A percentile compares a stretch with the other conserved stretches of the same genome.
Conservation (phyloP, 352 stramenopile genomes). For the Pythium sp. region DNA sequence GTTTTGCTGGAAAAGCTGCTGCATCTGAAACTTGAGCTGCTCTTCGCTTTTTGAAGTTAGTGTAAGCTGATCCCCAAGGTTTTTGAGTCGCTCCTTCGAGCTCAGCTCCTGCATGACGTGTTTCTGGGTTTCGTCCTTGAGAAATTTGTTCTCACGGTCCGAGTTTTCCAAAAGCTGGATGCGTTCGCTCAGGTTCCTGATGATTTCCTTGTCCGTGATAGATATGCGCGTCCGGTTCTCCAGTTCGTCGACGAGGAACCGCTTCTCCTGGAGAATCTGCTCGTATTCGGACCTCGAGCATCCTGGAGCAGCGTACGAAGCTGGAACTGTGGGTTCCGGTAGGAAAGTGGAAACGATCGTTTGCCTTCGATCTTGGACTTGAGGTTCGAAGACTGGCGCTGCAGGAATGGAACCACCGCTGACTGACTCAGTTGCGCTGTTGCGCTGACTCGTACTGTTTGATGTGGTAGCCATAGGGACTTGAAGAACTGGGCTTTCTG, state of each 20-base stretch:
- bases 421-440: not conserved
- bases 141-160: conserved; percentile 49
- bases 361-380: conserved; percentile 7
- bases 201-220: conserved; percentile 34
- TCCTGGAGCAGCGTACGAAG: not conserved
- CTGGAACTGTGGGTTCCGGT: not conserved
- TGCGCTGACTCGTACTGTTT: not conserved
- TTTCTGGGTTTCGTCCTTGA: conserved; percentile 67
- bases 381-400: not conserved
- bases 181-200: conserved; percentile 37
- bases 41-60: conserved; percentile 59
- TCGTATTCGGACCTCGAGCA: conserved; percentile 32
- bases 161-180: conserved; percentile 37
- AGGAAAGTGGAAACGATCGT: conserved; percentile 1
- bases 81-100: conserved; percentile 51
- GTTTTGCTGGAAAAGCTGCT: conserved; percentile 70
- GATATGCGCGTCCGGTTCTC: conserved; percentile 18
- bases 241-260: conserved; percentile 21
- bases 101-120: conserved; percentile 56
- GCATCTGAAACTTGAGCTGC: conserved; percentile 66
- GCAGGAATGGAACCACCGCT: too few species aligned
- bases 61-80: conserved; percentile 46
- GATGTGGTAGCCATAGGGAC: not conserved
- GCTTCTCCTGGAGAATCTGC: conserved; percentile 38
- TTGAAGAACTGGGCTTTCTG: not conserved